A percentile compares a stretch with the other conserved stretches of the same genome.
Conservation (phyloP, 2,329 filamentous ascomycete genomes). For the Tolypocladium inflatum region DNA sequence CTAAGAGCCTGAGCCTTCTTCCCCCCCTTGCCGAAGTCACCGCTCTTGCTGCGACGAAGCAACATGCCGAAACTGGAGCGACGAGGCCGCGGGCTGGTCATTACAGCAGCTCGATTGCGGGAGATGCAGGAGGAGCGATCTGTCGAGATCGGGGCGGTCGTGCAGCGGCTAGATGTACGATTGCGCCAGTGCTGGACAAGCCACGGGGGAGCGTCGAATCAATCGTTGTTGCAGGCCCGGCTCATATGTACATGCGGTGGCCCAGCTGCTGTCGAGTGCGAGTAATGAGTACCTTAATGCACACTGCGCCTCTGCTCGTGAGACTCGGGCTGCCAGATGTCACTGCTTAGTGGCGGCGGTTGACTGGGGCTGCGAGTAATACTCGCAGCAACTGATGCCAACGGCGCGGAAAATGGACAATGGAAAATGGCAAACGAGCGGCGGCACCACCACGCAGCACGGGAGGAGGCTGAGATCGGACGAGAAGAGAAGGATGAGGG, state of each 20-base stretch:
- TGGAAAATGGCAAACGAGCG: not conserved
- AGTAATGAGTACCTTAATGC: not conserved
- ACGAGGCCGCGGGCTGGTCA: constrained; percentile 20
- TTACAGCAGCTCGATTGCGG: constrained; percentile 11
- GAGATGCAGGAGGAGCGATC: constrained; percentile 6
- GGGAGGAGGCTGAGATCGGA: not conserved
- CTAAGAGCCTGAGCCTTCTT: constrained; percentile 48
- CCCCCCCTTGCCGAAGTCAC: constrained; percentile 49
- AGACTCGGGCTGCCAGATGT: not conserved
- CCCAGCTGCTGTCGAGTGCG: not conserved
- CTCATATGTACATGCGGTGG: not conserved
- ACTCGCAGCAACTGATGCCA: too few relatives aligned
- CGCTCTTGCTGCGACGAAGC: constrained; percentile 59
- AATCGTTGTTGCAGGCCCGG: not conserved
- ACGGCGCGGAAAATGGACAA: not conserved
- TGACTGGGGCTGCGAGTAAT: too few relatives aligned
- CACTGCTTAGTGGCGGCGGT: not conserved
- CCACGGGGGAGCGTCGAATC: not conserved
- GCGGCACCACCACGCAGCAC: not conserved
- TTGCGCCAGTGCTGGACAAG: not conserved
- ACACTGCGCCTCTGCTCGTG: not conserved
- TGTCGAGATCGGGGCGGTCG: constrained; percentile 8
- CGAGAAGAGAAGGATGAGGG: not conserved
- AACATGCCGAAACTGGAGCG: constrained; percentile 46
- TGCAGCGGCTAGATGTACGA: not conserved